Evolutionary conservation across 306 rosid species (phyloP), one percentile per base, ranked within the genome.

Genomic region (Vachellia pachyceras): DNA sequence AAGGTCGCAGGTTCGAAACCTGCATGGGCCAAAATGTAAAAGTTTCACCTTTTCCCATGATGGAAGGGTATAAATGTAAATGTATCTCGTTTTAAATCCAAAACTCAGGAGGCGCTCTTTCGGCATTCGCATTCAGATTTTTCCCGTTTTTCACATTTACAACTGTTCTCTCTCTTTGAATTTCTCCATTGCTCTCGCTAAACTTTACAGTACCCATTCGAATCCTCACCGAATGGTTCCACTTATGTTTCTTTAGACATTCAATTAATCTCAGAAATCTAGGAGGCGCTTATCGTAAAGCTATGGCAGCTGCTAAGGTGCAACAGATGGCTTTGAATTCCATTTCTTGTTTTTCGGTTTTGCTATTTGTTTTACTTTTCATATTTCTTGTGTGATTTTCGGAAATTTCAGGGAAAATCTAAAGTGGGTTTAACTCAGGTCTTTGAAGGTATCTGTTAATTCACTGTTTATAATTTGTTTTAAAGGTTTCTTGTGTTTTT

Each of bases 381-480:
- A 44, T 61, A 36, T 37, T 37, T 68, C 40, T 84, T 69, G 44
- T 52, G 52, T 60, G 47, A 23, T 72, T 82, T 77, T 76, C 77
- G 22, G 44, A 45, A 67, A 66, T 55, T 82, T 22, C 79, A 90
- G 96, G 87, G 78, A 50, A 87, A 88, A 75, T 74, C 86, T 50
- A 77, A 84, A 66, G 41, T 79, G 22, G 88, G 64, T 7, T 61
- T 74, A 65, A 82, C 85, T 11, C 82, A 77, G 76, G 81, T 73
- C 17, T 80, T 85, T 29, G 80, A 74, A 35, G 90, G 92, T 85
- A 79, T 57, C 6, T 65, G 68, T 40, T n/a, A 4, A 3, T 23
- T 55, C 42, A 3, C 7, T 67, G 3, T 63, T 4, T 40, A 46
- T 46, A 5, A 5, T 64, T 79, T 20, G 5, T 0, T 74, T 37